A percentile compares a stretch with the other conserved stretches of the same genome.
These are phyloP conservation scores for Plicaturopsis crispa DNA, from an alignment of 768 basidiomycete species.

Conservation along the genomic window DNA sequence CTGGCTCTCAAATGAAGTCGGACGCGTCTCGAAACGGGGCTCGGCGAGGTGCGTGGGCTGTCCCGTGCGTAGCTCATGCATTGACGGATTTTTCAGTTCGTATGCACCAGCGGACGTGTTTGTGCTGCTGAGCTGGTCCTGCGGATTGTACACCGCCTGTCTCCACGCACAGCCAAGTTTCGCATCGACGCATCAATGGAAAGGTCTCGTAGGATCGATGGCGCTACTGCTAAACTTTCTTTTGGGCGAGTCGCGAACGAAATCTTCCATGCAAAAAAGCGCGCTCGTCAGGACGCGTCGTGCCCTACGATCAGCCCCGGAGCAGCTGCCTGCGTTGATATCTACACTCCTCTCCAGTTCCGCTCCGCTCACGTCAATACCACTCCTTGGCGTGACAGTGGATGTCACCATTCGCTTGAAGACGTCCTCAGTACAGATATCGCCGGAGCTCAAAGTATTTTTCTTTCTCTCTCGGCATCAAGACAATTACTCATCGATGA, in stretches of 20 bases:
- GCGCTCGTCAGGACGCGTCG: constrained; percentile 54
- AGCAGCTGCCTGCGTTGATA: constrained; percentile 42
- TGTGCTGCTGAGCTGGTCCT: constrained; percentile 67
- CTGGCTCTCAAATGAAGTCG: constrained; percentile 68
- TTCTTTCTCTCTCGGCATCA: not conserved
- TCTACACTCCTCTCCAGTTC: constrained; percentile 41
- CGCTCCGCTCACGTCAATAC: constrained; percentile 28
- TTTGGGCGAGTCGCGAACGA: constrained; percentile 46
- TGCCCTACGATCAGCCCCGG: constrained; percentile 58
- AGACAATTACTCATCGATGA: constrained; percentile 1
- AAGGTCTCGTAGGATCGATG: constrained; percentile 44
- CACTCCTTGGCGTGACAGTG: constrained; percentile 61
- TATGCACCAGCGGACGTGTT: constrained; percentile 56
- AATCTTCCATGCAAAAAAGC: constrained; percentile 52
- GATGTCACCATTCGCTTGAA: constrained; percentile 65
- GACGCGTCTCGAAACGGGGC: constrained; percentile 43
- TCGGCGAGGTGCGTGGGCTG: constrained; percentile 42
- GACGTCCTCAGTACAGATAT: constrained; percentile 33
- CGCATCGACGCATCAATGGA: constrained; percentile 40
- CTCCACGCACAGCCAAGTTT: constrained; percentile 37
- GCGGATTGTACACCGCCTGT: constrained; percentile 51
- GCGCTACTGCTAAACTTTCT: constrained; percentile 54
- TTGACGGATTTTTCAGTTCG: constrained; percentile 25
- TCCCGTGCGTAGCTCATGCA: not conserved
- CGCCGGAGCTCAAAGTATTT: constrained; percentile 39